Percentiles rank a stretch among this genome's conserved stretches.
These are phyloP conservation scores for Cynanchum wilfordii DNA, from an alignment of 257 asterid species.

Conservation along the genomic window DNA sequence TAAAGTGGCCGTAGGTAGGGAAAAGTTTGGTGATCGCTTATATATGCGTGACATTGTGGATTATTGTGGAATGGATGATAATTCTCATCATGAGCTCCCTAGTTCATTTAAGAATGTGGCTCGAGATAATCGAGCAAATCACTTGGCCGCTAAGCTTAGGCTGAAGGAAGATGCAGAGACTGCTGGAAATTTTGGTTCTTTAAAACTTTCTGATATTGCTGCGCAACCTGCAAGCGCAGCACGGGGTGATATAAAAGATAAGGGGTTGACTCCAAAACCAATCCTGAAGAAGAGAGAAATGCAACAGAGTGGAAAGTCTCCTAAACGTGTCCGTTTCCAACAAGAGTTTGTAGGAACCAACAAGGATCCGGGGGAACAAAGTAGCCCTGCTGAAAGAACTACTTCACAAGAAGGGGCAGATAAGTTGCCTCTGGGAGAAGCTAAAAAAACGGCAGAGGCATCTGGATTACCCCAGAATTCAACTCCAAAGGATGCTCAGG, in stretches of 20 bases:
- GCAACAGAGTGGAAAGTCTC: conserved; percentile 33
- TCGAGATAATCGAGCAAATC: conserved; percentile 85
- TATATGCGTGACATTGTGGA: conserved; percentile 46
- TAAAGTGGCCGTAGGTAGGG: conserved; percentile 64
- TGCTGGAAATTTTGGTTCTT: conserved; percentile 42
- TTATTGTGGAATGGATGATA: conserved; percentile 35
- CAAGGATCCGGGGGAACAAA: neutral
- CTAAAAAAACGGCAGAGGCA: conserved; percentile 19
- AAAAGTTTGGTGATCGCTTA: conserved; percentile 39
- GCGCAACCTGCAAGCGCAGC: neutral
- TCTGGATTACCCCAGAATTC: conserved; percentile 24
- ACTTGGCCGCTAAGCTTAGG: conserved; percentile 63
- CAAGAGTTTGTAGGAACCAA: neutral
- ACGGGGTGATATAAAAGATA: too few species aligned
- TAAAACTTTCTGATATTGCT: conserved; percentile 33
- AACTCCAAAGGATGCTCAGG: neutral
- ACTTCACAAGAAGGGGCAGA: neutral
- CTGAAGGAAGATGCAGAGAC: conserved; percentile 75
- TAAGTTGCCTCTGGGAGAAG: conserved; percentile 10
- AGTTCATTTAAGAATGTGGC: conserved; percentile 28
- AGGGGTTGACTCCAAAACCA: conserved; percentile 39
- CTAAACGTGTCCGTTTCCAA: conserved; percentile 61
- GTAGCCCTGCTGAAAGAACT: neutral
- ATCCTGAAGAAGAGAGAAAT: conserved; percentile 55
- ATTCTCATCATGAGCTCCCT: conserved; percentile 48